Evolutionary conservation across 345 rosid species (phyloP).

Genomic region (Zanthoxylum bungeanum): DNA sequence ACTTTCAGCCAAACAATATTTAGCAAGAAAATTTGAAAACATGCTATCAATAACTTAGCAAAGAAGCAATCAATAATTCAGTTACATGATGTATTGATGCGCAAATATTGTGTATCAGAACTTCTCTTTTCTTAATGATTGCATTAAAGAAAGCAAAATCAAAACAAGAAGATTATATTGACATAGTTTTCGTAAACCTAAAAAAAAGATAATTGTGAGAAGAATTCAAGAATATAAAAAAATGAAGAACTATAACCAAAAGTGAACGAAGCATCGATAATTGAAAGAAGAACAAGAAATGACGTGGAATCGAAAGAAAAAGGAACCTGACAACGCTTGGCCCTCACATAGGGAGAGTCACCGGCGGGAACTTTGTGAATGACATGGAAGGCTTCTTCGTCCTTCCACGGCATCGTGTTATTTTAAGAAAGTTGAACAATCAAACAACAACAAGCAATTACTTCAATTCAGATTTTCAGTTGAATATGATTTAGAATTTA

Average conservation of each 20-base stretch:
- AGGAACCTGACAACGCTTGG: slow-evolving; percentile 69
- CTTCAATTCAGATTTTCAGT: neutral
- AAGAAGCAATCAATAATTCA: neutral
- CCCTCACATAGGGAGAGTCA: slow-evolving; percentile 77
- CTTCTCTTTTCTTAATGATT: too few species aligned
- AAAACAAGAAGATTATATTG: neutral
- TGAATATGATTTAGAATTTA: neutral
- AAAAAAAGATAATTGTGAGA: neutral
- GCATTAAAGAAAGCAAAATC: neutral
- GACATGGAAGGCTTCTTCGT: slow-evolving; percentile 49
- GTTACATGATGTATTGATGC: neutral
- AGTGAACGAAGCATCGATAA: neutral
- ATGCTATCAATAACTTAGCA: neutral
- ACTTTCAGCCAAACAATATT: neutral
- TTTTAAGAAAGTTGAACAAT: neutral
- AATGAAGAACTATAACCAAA: neutral
- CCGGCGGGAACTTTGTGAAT: slow-evolving; percentile 72
- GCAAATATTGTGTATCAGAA: neutral
- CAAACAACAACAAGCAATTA: neutral
- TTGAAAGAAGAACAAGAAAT: neutral
- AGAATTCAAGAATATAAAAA: neutral
- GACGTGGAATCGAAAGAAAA: neutral
- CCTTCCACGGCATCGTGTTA: slow-evolving; percentile 25
- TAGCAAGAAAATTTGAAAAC: neutral
- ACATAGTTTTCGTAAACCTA: neutral